These are phyloP conservation scores for Turnera subulata DNA, from an alignment of 345 rosid species.

Conservation along the genomic window DNA sequence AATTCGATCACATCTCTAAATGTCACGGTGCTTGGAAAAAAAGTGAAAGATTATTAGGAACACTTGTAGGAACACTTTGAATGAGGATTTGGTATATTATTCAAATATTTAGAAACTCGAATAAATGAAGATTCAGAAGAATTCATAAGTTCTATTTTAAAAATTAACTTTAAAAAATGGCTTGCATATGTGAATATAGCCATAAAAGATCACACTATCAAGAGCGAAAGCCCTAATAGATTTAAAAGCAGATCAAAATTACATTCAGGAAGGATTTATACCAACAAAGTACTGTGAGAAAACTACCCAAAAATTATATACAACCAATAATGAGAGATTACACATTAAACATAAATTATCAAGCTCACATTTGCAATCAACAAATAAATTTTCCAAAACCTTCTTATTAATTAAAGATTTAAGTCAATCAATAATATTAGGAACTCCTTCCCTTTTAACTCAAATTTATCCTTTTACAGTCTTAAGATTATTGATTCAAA, in stretches of 20 bases:
- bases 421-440: neutral
- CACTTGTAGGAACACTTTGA: too few species aligned
- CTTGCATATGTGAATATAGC: neutral
- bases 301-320: neutral
- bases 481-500: neutral
- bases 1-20: too few species aligned
- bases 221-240: neutral
- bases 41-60: too few species aligned
- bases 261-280: neutral
- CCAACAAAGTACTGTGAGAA: too few species aligned
- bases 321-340: neutral
- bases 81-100: too few species aligned
- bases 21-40: too few species aligned
- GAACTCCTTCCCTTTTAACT: neutral
- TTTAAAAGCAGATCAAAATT: neutral
- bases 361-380: neutral
- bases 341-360: neutral
- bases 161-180: neutral
- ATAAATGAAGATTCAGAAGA: too few species aligned
- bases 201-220: neutral
- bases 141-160: neutral
- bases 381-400: neutral
- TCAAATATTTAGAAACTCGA: too few species aligned
- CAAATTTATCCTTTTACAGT: neutral
- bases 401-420: neutral